Evolutionary conservation across 768 basidiomycete species (phyloP), one percentile per base, ranked within the genome.

Genomic region (Amanita pseudoporphyria): DNA sequence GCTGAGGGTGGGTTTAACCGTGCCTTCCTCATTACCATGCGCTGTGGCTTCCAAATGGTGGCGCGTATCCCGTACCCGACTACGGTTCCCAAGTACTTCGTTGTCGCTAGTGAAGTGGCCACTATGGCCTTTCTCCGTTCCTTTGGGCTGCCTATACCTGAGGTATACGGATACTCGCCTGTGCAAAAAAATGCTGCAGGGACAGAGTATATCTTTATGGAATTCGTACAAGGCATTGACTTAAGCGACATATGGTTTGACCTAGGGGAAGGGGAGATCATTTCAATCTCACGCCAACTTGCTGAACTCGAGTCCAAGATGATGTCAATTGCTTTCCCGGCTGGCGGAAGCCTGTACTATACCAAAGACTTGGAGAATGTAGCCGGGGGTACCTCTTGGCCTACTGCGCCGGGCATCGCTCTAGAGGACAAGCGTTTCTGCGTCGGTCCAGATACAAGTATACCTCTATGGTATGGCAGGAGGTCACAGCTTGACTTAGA

Each of bases 341-440:
- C 71, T 62, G 71, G 73, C 42, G 72, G 75, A 65, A 73, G 73
- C 64, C 64, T 77, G 0, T 77, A 76, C 63, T 77, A 65, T 46
- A 38, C 66, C 7, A 6, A 69, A 10, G 76, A 78, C 65, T 49
- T 77, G 61, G 62, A 69, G 61, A 71, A 69, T 51, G 57, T 65
- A 16, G 58, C 64, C 10, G 58, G 57, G 61, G 58, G 51, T n/a
- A n/a, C n/a, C n/a, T n/a, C n/a, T n/a, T n/a, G n/a, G n/a, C n/a
- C n/a, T n/a, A n/a, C n/a, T n/a, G n/a, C n/a, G 53, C 35, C 54
- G 53, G 69, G 62, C 56, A 63, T 76, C 44, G 54, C 67, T 45
- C 62, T 69, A 13, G 52, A 68, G 45, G 67, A 68, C 62, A 50
- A 67, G 61, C 64, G 56, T 46, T 74, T n/a, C n/a, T n/a, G n/a